phyloP scores from a whole-genome alignment of 1,284 basidiomycete species.

The Blastosporella zonata region DNA sequence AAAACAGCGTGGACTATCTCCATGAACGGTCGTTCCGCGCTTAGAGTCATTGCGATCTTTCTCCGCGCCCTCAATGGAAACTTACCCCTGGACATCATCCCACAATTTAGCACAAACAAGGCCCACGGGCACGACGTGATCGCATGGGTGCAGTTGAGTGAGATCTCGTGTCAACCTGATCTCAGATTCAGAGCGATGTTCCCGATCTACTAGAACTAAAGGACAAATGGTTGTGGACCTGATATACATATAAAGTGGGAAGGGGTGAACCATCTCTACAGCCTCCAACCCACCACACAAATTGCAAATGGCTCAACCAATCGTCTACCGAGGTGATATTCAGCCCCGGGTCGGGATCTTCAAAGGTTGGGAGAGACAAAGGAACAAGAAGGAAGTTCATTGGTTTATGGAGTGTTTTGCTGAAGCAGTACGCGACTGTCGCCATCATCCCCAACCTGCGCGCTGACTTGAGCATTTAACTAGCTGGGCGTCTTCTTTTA shows the following conservation, averaged over 20 bases:
- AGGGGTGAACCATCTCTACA: not conserved
- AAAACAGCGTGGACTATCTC: too few species aligned
- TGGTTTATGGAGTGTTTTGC: constrained; percentile 58
- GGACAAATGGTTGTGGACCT: not conserved
- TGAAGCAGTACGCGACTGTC: constrained; percentile 45
- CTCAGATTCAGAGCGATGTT: not conserved
- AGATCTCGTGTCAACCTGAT: not conserved
- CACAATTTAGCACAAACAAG: not conserved
- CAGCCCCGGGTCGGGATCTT: constrained; percentile 38
- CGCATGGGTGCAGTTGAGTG: constrained; percentile 8
- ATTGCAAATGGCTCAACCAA: constrained; percentile 19
- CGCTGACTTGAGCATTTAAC: not conserved
- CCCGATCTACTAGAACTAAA: not conserved
- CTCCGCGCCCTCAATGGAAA: not conserved
- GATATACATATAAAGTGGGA: constrained; percentile 4
- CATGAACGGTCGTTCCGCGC: too few species aligned
- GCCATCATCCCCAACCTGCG: not conserved
- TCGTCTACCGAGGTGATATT: constrained; percentile 42
- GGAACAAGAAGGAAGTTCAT: constrained; percentile 44
- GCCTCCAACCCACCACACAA: not conserved
- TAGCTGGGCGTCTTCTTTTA: constrained; percentile 35
- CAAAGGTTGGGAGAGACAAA: constrained; percentile 49
- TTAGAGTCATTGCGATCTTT: too few species aligned
- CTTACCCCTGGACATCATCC: not conserved
- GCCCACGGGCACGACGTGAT: not conserved